These are phyloP conservation scores for Atkinsonella texensis DNA, from an alignment of 2,329 filamentous ascomycete genomes.

Conservation along the genomic window DNA sequence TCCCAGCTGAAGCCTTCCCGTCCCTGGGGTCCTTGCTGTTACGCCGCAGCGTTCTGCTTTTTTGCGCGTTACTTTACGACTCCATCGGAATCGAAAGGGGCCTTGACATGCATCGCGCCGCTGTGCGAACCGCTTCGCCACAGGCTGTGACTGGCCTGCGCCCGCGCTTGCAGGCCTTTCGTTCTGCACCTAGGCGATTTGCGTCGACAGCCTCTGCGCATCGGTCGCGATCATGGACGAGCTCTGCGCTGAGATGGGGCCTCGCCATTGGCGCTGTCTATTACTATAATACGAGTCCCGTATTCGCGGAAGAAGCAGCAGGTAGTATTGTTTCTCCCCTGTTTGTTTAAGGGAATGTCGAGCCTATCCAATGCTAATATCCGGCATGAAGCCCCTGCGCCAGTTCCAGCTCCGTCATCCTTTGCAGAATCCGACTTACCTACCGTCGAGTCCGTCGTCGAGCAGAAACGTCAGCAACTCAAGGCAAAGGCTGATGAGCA, in stretches of 20 bases:
- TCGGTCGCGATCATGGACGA: conserved; percentile 74
- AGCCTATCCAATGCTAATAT: neutral
- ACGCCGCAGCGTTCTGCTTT: neutral
- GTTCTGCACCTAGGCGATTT: conserved; percentile 34
- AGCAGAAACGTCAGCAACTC: conserved; percentile 45
- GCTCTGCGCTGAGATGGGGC: conserved; percentile 58
- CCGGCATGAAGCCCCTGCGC: conserved; percentile 6
- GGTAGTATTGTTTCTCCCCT: conserved; percentile 11
- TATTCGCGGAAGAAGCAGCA: conserved; percentile 73
- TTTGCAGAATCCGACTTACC: conserved; percentile 46
- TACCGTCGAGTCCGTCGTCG: conserved; percentile 56
- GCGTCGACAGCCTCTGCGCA: conserved; percentile 42
- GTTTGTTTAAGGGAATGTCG: too few relatives aligned
- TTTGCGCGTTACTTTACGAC: neutral
- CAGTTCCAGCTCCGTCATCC: conserved; percentile 31
- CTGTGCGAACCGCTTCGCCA: conserved; percentile 34
- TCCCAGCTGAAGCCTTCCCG: too few relatives aligned
- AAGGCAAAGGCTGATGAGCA: conserved; percentile 18
- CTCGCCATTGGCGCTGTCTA: conserved; percentile 69
- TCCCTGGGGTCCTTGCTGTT: too few relatives aligned
- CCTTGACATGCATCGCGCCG: conserved; percentile 38
- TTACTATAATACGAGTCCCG: conserved; percentile 82
- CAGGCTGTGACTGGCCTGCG: conserved; percentile 29
- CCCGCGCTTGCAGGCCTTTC: conserved; percentile 27
- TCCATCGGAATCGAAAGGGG: neutral